These are phyloP conservation scores for Conticribra guillardii DNA, from an alignment of 108 stramenopile species.

Conservation along the genomic window DNA sequence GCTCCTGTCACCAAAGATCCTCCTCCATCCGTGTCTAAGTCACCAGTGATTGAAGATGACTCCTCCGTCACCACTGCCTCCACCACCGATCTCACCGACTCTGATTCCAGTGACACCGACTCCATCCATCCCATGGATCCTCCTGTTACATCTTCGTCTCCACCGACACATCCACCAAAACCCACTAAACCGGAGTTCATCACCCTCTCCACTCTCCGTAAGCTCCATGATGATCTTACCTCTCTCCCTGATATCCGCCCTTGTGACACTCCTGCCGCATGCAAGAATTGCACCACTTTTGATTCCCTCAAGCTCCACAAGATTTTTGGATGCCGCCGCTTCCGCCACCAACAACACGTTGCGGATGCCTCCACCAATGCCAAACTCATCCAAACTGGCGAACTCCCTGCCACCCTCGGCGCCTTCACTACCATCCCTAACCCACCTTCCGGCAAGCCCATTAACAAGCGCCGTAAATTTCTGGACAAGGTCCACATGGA, in stretches of 20 bases:
- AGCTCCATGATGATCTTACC: background rate
- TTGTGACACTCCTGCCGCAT: no score
- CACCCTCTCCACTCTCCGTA: background rate
- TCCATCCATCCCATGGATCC: no score
- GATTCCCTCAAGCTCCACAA: slow-evolving; percentile 1
- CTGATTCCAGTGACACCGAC: no score
- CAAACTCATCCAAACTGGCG: no score
- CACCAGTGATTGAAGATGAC: no score
- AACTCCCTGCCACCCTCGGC: slow-evolving; percentile 6
- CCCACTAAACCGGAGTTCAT: no score
- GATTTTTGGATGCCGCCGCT: no score
- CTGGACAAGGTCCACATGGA: no score
- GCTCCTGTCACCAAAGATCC: background rate
- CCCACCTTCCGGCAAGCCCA: slow-evolving; percentile 1
- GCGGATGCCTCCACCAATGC: slow-evolving; percentile 6
- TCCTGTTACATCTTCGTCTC: no score
- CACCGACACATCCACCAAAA: no score
- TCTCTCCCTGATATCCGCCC: background rate
- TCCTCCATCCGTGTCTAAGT: background rate
- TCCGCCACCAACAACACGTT: background rate
- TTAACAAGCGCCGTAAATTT: slow-evolving; percentile 2
- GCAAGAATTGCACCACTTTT: slow-evolving; percentile 3
- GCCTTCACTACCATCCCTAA: slow-evolving; percentile 13
- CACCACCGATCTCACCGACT: no score
- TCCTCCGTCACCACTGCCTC: no score